Evolutionary conservation across 2,329 filamentous ascomycete genomes (phyloP).

Genomic region (Talaromyces sp.): DNA sequence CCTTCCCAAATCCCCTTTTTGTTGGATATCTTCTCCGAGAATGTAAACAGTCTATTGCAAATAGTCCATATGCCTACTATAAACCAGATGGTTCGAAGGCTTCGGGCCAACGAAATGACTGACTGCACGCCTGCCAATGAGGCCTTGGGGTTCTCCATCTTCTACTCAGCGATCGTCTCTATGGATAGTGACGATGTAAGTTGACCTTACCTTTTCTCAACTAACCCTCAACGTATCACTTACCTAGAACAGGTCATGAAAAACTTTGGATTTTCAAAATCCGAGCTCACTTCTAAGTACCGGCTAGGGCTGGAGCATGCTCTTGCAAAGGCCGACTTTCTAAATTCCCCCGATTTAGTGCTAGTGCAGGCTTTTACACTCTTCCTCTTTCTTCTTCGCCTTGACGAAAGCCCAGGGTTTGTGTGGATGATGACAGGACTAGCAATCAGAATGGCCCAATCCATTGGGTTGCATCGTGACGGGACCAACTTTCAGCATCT

Average conservation of each 20-base stretch:
- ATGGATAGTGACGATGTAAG: constrained; percentile 54
- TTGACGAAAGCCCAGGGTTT: constrained; percentile 38
- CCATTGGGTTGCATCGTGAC: constrained; percentile 53
- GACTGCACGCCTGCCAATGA: constrained; percentile 42
- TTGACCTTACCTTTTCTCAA: too few relatives aligned
- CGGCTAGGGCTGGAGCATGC: background rate
- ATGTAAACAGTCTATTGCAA: constrained; percentile 41
- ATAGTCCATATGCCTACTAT: constrained; percentile 27
- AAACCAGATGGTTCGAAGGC: constrained; percentile 24
- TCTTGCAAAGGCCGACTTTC: constrained; percentile 32
- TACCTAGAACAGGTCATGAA: background rate
- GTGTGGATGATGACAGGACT: constrained; percentile 51
- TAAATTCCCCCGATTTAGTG: constrained; percentile 51
- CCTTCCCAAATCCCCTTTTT: constrained; percentile 54
- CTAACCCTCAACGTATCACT: background rate
- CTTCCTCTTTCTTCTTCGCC: constrained; percentile 52
- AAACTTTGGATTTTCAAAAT: background rate
- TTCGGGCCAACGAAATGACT: constrained; percentile 27
- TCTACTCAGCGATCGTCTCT: constrained; percentile 51
- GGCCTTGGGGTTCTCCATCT: constrained; percentile 54
- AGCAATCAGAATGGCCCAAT: constrained; percentile 49
- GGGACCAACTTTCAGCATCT: constrained; percentile 44
- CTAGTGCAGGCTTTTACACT: constrained; percentile 53
- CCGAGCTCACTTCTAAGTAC: background rate
- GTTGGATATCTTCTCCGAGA: constrained; percentile 47